phyloP scores from a whole-genome alignment of 768 basidiomycete species.

The Tubosaeta sp. region DNA sequence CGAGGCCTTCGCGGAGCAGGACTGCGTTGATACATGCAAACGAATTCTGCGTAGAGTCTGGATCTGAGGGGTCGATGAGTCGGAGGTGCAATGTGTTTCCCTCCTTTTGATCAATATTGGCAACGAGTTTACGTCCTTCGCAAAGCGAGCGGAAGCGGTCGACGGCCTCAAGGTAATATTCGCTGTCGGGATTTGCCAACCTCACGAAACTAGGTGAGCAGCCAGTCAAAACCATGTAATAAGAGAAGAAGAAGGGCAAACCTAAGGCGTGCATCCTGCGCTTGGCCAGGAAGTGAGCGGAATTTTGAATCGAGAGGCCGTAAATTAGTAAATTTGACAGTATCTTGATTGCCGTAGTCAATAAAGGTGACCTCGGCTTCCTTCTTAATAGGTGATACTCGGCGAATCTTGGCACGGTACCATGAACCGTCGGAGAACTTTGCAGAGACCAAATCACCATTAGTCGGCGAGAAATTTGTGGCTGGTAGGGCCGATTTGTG shows the following conservation, averaged over 20 bases:
- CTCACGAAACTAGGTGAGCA: conserved; percentile 73
- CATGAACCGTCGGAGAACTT: conserved; percentile 92
- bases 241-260: conserved; percentile 21
- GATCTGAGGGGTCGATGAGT: conserved; percentile 84
- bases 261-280: conserved; percentile 92
- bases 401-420: conserved; percentile 92
- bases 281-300: conserved; percentile 86
- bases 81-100: conserved; percentile 78
- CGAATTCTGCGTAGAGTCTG: conserved; percentile 61
- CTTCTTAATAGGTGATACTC: conserved; percentile 82
- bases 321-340: conserved; percentile 73
- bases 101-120: conserved; percentile 90
- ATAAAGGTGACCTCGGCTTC: conserved; percentile 96
- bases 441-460: conserved; percentile 88
- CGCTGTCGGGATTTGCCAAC: conserved; percentile 73
- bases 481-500: conserved; percentile 65
- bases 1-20: conserved; percentile 84
- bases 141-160: conserved; percentile 82
- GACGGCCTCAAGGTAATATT: conserved; percentile 82
- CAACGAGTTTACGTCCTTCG: conserved; percentile 93
- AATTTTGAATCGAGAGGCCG: conserved; percentile 89
- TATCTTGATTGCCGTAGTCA: conserved; percentile 94
- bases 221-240: conserved; percentile 1
- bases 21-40: conserved; percentile 83
- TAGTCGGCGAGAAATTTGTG: conserved; percentile 72